Evolutionary conservation across 1,139 yeast genomes (phyloP).

Genomic region (Suhomyces kunorum): DNA sequence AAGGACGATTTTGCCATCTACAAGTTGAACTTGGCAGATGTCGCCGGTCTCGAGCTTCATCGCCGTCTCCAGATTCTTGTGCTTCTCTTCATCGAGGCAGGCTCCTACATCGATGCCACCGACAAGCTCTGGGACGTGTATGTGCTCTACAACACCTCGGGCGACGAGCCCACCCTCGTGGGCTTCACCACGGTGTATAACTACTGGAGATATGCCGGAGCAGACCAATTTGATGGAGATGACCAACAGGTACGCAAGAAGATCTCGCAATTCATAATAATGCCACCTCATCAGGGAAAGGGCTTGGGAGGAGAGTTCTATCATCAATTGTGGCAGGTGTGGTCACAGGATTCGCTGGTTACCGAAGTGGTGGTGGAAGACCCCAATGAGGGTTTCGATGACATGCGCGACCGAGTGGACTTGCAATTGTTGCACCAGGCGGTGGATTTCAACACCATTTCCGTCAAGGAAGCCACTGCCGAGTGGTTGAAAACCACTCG

Average conservation of each 20-base stretch:
- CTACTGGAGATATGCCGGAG: constrained; percentile 75
- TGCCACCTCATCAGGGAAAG: constrained; percentile 77
- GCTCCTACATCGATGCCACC: constrained; percentile 75
- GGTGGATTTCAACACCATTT: constrained; percentile 26
- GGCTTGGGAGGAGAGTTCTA: constrained; percentile 74
- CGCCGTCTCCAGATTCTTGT: constrained; percentile 77
- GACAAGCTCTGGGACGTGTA: constrained; percentile 77
- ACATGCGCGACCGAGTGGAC: constrained; percentile 82
- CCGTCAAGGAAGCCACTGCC: constrained; percentile 25
- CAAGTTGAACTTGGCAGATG: constrained; percentile 41
- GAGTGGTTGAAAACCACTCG: constrained; percentile 49
- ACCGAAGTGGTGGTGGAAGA: constrained; percentile 88
- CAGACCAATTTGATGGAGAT: constrained; percentile 53
- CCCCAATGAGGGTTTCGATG: constrained; percentile 92
- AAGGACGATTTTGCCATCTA: constrained; percentile 29
- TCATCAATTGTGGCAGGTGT: constrained; percentile 49
- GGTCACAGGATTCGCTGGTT: constrained; percentile 57
- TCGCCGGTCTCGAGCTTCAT: constrained; percentile 55
- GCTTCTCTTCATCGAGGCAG: constrained; percentile 88
- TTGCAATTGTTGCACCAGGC: constrained; percentile 48
- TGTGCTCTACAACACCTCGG: constrained; percentile 51
- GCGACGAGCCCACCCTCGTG: constrained; percentile 48
- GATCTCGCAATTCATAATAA: constrained; percentile 81
- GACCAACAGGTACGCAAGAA: constrained; percentile 58
- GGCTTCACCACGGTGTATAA: constrained; percentile 86